A percentile compares a stretch with the other conserved stretches of the same genome.
These are phyloP conservation scores for Sporothrix curviconia DNA, from an alignment of 2,329 filamentous ascomycete genomes.

Conservation along the genomic window DNA sequence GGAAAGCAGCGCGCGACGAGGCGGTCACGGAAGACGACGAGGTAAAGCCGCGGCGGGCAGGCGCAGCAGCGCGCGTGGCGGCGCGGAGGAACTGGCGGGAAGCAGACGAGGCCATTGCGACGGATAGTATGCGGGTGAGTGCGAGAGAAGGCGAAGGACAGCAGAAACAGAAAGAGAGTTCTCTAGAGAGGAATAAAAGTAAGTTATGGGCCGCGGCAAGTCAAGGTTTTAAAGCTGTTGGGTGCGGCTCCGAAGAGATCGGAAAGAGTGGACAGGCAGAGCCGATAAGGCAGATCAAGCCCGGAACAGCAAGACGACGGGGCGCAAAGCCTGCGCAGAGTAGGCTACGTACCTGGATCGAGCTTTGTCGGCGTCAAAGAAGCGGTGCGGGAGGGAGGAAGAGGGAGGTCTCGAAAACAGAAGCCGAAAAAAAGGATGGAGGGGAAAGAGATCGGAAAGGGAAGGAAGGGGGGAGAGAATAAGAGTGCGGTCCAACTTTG, in stretches of 20 bases:
- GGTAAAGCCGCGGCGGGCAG: conserved; percentile 16
- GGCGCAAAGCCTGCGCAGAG: no score
- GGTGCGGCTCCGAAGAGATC: no score
- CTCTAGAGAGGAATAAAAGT: no score
- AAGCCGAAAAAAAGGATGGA: background rate
- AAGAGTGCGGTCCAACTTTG: background rate
- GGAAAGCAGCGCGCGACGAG: conserved; percentile 61
- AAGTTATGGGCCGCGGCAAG: no score
- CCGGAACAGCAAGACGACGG: no score
- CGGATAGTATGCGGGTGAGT: no score
- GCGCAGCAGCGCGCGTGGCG: conserved; percentile 47
- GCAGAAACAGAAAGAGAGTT: no score
- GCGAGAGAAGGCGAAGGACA: no score
- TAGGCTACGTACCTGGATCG: background rate
- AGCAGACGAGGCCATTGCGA: conserved; percentile 38
- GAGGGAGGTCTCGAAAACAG: background rate
- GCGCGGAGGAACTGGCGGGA: conserved; percentile 50
- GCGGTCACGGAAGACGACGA: conserved; percentile 53
- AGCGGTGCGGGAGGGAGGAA: background rate
- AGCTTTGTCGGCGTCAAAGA: background rate
- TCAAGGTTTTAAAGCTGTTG: no score
- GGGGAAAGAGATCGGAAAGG: background rate
- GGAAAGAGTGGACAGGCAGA: no score
- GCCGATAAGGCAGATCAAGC: no score
- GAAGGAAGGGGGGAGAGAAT: background rate